These are phyloP conservation scores for Trapa bicornis DNA, from an alignment of 345 rosid genomes.

Conservation along the genomic window DNA sequence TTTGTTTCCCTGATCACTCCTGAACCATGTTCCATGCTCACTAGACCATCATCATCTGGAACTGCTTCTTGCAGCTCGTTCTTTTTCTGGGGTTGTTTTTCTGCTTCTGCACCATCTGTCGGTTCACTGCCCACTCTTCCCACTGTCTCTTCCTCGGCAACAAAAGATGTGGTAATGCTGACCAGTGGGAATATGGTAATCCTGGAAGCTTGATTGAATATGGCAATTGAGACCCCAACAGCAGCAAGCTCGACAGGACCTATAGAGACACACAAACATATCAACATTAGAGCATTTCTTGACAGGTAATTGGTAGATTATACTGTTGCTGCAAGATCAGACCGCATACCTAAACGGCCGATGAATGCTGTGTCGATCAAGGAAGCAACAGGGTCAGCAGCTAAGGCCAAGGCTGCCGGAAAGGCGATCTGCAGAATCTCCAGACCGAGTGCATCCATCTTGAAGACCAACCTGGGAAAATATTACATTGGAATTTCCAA, in stretches of 20 bases:
- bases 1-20: neutral
- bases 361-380: constrained; percentile 87
- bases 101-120: constrained; percentile 11
- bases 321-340: neutral
- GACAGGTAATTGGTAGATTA: neutral
- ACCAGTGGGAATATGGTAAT: constrained; percentile 81
- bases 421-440: constrained; percentile 76
- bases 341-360: constrained; percentile 48
- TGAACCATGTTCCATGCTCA: constrained; percentile 23
- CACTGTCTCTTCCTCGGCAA: constrained; percentile 85
- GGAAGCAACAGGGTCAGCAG: constrained; percentile 93
- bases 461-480: constrained; percentile 51
- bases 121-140: constrained; percentile 29
- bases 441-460: constrained; percentile 58
- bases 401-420: constrained; percentile 92
- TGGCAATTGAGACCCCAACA: constrained; percentile 89
- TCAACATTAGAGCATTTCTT: neutral
- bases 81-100: constrained; percentile 14
- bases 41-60: constrained; percentile 14
- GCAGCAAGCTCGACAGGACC: constrained; percentile 92
- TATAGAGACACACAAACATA: constrained; percentile 5
- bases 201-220: constrained; percentile 91
- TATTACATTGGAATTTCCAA: neutral
- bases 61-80: constrained; percentile 13
- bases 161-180: constrained; percentile 87